Base-by-base conservation (phyloP, 2,329 filamentous ascomycete species). In the Calonectria ilicicola region DNA sequence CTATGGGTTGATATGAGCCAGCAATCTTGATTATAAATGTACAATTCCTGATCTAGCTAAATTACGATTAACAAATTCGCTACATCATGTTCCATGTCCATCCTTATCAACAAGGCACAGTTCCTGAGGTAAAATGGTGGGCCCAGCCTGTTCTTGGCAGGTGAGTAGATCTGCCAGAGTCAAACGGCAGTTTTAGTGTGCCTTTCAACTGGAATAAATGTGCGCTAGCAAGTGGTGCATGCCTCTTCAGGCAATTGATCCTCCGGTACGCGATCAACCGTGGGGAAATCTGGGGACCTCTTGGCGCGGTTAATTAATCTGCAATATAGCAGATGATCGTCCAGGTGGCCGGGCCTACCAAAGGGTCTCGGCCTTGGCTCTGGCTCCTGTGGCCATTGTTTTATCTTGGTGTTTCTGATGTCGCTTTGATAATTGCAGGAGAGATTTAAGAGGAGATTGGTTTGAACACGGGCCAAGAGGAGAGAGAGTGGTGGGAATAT, bases 281-380 rank as follows among this genome's bases (percentile, higher is more conserved):
- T 19, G 53, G 53, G 53, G 53, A 60, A 60, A 60, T 60, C 53
- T 27, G 23, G 53, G 53, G 53, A 38, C 19, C 6, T 40, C 53
- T 60, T 60, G 53, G 53, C 53, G 32, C n/a, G 53, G 53, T 38
- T 19, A 60, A 60, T 60, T 40, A 40, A 60, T 60, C 12, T 60
- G 23, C 29, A 49, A 5, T 12, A 26, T 35, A 38, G 53, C 38
- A 40, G 53, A 12, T n/a, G 53, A 60, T 60, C 53, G 21, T 6
- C 53, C 2, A 40, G 14, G 19, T 10, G 53, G 38, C 26, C 23
- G 15, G 32, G 38, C 32, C 32, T 40, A n/a, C 17, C 14, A 1
- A 14, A 26, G n/a, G n/a, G n/a, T n/a, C n/a, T 27, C 21, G 21
- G 9, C 21, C n/a, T 23, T 27, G 21, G 21, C 14, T 3, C 26